Conservation (phyloP, 805 yeast species). For the Limtongia smithiae region DNA sequence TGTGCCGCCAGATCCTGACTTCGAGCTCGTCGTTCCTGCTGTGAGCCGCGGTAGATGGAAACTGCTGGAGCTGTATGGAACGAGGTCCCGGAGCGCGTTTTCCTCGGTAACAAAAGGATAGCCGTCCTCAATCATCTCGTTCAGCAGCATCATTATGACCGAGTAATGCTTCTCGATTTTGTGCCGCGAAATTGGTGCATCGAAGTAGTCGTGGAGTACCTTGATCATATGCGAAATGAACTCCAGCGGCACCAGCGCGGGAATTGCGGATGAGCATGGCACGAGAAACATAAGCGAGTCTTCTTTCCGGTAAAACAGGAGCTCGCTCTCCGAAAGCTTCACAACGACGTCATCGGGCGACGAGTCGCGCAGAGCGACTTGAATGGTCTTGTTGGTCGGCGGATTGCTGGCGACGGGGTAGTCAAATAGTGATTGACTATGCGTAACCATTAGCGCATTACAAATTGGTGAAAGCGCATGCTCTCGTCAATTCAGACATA, state of each 20-base stretch:
- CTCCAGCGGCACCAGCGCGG: slow-evolving; percentile 55
- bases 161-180: slow-evolving; percentile 63
- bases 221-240: slow-evolving; percentile 51
- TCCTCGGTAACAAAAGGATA: slow-evolving; percentile 69
- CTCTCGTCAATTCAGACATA: too few species aligned
- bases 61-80: slow-evolving; percentile 61
- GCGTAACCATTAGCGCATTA: too few species aligned
- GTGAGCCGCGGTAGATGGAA: slow-evolving; percentile 45
- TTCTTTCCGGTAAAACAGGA: slow-evolving; percentile 32
- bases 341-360: slow-evolving; percentile 17
- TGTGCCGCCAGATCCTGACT: slow-evolving; percentile 17
- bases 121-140: slow-evolving; percentile 76
- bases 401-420: slow-evolving; percentile 39
- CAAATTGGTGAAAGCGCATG: too few species aligned
- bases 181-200: slow-evolving; percentile 39
- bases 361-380: slow-evolving; percentile 24
- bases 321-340: slow-evolving; percentile 33
- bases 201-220: slow-evolving; percentile 57
- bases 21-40: slow-evolving; percentile 32
- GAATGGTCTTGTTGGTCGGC: slow-evolving; percentile 37
- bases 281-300: slow-evolving; percentile 33
- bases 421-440: slow-evolving; percentile 40
- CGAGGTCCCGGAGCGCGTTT: slow-evolving; percentile 62
- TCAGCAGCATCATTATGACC: slow-evolving; percentile 63
- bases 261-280: slow-evolving; percentile 36